Conservation (phyloP, 495 filamentous ascomycete species). For the Xylaria curta region DNA sequence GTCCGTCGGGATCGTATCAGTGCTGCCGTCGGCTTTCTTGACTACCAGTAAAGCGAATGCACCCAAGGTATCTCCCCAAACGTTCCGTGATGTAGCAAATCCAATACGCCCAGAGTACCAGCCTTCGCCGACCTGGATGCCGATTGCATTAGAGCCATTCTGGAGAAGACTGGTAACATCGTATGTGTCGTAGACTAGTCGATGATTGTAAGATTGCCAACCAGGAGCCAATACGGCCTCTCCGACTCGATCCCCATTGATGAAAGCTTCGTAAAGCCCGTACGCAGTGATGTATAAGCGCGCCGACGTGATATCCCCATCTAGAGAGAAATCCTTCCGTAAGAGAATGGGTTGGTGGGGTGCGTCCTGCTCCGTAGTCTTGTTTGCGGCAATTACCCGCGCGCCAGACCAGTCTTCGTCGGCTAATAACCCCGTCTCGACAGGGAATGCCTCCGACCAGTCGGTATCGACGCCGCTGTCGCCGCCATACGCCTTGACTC, state of each 20-base stretch:
- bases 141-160: conserved; percentile 51
- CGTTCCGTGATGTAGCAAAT: conserved; percentile 39
- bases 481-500: conserved; percentile 47
- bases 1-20: conserved; percentile 48
- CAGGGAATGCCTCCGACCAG: conserved; percentile 45
- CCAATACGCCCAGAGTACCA: conserved; percentile 63
- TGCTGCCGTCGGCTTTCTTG: conserved; percentile 29
- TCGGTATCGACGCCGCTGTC: conserved; percentile 37
- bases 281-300: conserved; percentile 58
- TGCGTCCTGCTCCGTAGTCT: conserved; percentile 31
- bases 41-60: conserved; percentile 52
- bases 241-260: conserved; percentile 59
- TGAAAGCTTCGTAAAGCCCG: conserved; percentile 57
- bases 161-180: conserved; percentile 53
- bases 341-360: conserved; percentile 35
- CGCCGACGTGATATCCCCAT: conserved; percentile 29
- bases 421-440: conserved; percentile 50
- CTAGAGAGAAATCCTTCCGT: conserved; percentile 36
- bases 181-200: conserved; percentile 58
- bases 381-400: conserved; percentile 44
- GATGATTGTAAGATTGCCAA: conserved; percentile 60
- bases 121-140: conserved; percentile 59
- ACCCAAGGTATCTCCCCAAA: conserved; percentile 57
- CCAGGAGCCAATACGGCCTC: conserved; percentile 53
- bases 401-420: conserved; percentile 49